Evolutionary conservation across 2,329 filamentous ascomycete species (phyloP), one percentile per base, ranked within the genome.

Genomic region (Septoria linicola): DNA sequence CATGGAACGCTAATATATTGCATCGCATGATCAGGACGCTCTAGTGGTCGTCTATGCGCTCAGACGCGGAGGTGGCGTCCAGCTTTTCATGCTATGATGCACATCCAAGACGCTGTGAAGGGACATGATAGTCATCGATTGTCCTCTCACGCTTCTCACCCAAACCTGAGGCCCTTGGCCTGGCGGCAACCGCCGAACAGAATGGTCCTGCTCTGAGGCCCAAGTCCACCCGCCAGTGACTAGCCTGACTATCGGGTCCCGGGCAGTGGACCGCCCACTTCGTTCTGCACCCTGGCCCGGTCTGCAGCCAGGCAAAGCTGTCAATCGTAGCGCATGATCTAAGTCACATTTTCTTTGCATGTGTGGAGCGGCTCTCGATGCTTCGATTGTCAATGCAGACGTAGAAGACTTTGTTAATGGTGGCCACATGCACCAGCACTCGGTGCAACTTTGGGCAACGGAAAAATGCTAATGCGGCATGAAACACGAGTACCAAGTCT

Each of bases 1-100:
- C 40, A 40, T 46, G 37, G 48, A 55, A 54, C 50, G 44, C 53
- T 56, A 34, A 47, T 51, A 56, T 47, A 56, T 59, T 59, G 53
- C 45, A 37, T 54, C 48, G 56, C 56, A 53, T 51, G 40, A 48
- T 27, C 35, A 21, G 49, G 37, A 37, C 43, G 55, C 47, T 31
- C 43, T 17, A 43, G 43, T 53, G 50, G 35, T 48, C 42, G 31
- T 36, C 35, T 23, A 34, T 39, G 20, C 43, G 36, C 32, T 19
- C 35, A 21, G 27, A 30, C 35, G 48, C 40, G 49, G 46, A 59
- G 49, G 57, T 59, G 57, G 57, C 54, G 57, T 51, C 41, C 45
- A 49, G 39, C 54, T 53, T 27, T 55, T 30, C 49, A 37, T 40
- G 39, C 51, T 31, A 36, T 44, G 37, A 52, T 46, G 42, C 25